A percentile compares a stretch with the other conserved stretches of the same genome.
Evolutionary conservation across 1,284 basidiomycete genomes (phyloP).

Genomic region (Testicularia cyperi): DNA sequence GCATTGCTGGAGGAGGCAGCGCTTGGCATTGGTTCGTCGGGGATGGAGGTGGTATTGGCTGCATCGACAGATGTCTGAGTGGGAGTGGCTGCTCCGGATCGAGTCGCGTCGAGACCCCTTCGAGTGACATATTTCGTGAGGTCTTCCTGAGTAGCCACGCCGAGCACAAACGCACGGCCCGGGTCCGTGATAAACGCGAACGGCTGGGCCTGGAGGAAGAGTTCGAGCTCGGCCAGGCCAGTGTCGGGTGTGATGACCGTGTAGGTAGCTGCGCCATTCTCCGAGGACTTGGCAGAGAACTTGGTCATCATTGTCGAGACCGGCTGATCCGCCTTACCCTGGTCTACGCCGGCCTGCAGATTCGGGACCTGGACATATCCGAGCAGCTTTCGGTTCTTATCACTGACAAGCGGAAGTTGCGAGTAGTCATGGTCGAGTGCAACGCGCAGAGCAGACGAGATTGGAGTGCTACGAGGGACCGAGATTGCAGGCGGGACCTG

Average conservation of each 20-base stretch:
- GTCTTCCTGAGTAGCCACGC: slow-evolving; percentile 51
- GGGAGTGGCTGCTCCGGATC: slow-evolving; percentile 30
- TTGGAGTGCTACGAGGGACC: slow-evolving; percentile 32
- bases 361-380: slow-evolving; percentile 54
- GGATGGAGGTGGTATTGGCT: slow-evolving; percentile 7
- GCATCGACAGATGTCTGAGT: too few species aligned
- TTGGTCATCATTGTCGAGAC: slow-evolving; percentile 44
- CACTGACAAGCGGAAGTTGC: slow-evolving; percentile 47
- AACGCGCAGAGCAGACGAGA: slow-evolving; percentile 37
- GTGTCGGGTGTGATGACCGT: slow-evolving; percentile 54
- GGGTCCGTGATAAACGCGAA: slow-evolving; percentile 57
- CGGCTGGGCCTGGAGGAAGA: slow-evolving; percentile 48
- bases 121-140: slow-evolving; percentile 47
- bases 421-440: slow-evolving; percentile 55
- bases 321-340: slow-evolving; percentile 24
- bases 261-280: slow-evolving; percentile 22
- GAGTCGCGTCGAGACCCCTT: slow-evolving; percentile 33
- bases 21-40: slow-evolving; percentile 25
- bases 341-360: slow-evolving; percentile 33
- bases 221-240: slow-evolving; percentile 53
- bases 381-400: slow-evolving; percentile 41
- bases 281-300: slow-evolving; percentile 22
- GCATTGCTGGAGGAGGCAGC: not conserved
- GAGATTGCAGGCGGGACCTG: slow-evolving; percentile 54
- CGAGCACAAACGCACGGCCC: slow-evolving; percentile 44